phyloP scores from a whole-genome alignment of 2,329 filamentous ascomycete species.

The Domatiomyces catenatus region DNA sequence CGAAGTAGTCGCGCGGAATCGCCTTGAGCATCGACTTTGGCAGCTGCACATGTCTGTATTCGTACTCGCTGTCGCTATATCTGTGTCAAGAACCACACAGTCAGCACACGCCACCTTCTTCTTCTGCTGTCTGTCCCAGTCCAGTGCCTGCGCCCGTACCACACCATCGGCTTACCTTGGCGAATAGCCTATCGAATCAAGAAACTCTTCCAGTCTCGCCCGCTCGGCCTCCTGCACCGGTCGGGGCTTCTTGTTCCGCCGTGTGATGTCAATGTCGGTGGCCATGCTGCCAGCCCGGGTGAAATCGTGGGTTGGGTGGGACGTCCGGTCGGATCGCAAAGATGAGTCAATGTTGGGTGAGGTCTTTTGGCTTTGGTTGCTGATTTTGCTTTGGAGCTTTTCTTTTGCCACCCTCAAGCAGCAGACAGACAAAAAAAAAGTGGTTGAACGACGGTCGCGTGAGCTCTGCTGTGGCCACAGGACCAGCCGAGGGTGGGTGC shows the following conservation, averaged over 20 bases:
- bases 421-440: not conserved
- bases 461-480: too few relatives aligned
- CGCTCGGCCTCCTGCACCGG: constrained; percentile 67
- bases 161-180: constrained; percentile 51
- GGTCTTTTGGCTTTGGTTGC: not conserved
- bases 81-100: constrained; percentile 31
- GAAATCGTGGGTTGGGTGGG: not conserved
- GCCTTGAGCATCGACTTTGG: constrained; percentile 97
- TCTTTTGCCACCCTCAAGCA: not conserved
- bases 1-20: constrained; percentile 90
- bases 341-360: not conserved
- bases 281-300: not conserved
- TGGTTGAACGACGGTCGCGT: too few relatives aligned
- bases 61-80: constrained; percentile 82
- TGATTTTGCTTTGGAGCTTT: not conserved
- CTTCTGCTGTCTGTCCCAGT: too few relatives aligned
- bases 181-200: constrained; percentile 91
- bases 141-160: too few relatives aligned
- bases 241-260: constrained; percentile 76
- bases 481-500: too few relatives aligned
- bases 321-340: not conserved
- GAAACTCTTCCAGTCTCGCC: constrained; percentile 72
- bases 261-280: constrained; percentile 56
- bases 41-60: constrained; percentile 95
- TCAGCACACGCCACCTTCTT: not conserved